phyloP scores from a whole-genome alignment of 352 stramenopile species.

The Elongisporangium anandrum region DNA sequence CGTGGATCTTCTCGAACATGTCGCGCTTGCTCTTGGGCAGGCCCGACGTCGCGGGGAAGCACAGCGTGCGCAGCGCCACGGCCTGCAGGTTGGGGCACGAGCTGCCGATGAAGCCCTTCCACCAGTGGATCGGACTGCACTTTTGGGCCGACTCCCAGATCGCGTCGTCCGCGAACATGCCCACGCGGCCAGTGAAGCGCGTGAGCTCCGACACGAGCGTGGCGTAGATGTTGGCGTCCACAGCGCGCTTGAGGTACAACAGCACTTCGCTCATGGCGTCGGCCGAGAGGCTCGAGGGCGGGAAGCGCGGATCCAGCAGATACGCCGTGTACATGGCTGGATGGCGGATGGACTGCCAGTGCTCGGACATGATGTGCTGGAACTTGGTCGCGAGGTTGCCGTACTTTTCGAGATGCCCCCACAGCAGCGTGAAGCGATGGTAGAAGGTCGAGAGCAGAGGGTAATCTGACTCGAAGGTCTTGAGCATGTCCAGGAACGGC shows the following conservation, averaged over 20 bases:
- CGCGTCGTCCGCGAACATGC: slow-evolving; percentile 67
- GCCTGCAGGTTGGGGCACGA: slow-evolving; percentile 63
- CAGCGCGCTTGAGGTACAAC: slow-evolving; percentile 49
- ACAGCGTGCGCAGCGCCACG: slow-evolving; percentile 54
- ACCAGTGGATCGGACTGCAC: slow-evolving; percentile 69
- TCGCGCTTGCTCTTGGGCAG: slow-evolving; percentile 44
- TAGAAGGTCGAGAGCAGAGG: slow-evolving; percentile 69
- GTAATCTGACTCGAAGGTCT: slow-evolving; percentile 58
- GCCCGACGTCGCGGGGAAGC: slow-evolving; percentile 51
- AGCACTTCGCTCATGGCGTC: slow-evolving; percentile 59
- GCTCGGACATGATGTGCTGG: slow-evolving; percentile 47
- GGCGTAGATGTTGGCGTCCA: slow-evolving; percentile 31
- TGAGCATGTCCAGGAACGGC: slow-evolving; percentile 67
- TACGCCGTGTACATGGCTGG: slow-evolving; percentile 75
- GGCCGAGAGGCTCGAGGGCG: slow-evolving; percentile 39
- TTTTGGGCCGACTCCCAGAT: slow-evolving; percentile 75
- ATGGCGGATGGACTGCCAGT: slow-evolving; percentile 59
- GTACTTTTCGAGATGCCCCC: slow-evolving; percentile 60
- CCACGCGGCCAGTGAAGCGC: slow-evolving; percentile 50
- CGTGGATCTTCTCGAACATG: slow-evolving; percentile 54
- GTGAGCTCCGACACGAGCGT: slow-evolving; percentile 64
- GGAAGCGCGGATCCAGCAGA: slow-evolving; percentile 69
- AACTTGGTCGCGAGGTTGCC: slow-evolving; percentile 37
- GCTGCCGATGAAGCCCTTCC: slow-evolving; percentile 75
- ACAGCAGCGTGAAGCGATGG: slow-evolving; percentile 64